Evolutionary conservation across 2,329 filamentous ascomycete genomes (phyloP), one percentile per base, ranked within the genome.

Genomic region (Pseudogymnoascus destructans): DNA sequence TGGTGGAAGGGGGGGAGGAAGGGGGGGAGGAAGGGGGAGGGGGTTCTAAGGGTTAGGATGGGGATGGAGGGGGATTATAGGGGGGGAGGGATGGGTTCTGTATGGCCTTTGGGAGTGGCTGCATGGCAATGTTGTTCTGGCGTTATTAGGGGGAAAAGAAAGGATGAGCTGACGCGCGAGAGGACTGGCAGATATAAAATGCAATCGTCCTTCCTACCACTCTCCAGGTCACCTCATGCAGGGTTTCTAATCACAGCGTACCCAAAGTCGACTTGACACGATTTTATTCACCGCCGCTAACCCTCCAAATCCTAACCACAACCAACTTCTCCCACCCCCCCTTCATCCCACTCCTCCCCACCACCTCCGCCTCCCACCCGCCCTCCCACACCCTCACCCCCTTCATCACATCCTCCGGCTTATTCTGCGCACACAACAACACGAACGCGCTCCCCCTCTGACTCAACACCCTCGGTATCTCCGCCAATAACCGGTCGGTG

Each of bases 311-410:
- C 69, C 91, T 81, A 65, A 97, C 75, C 66, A 98, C 86, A 68
- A 90, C 85, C 71, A 98, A 75, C 73, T 87, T 95, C 75, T 98
- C 93, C 91, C 92, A 95, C 0, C 93, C 93, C 27, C 87, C 92
- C 70, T 86, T 82, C 75, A 85, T 89, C 55, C 92, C 92, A 71
- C 89, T 96, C 58, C 78, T 79, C 5, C 87, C 86, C 3, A 95
- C 90, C 15, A 81, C 88, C 69, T 90, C 83, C 8, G 81, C 88
- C 61, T 71, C 77, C 93, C 92, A 97, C 21, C 73, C 74, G 3
- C 23, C 46, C 1, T 32, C 46, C 81, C 86, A 81, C 2, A 63
- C 66, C 38, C 73, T 72, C 61, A 93, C 80, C 55, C 77, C 73
- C 60, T 74, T 69, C 70, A 85, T 89, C 55, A 95, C 87, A 57